Conservation (phyloP, 495 filamentous ascomycete species). For the Chlorociboria aeruginascens region DNA sequence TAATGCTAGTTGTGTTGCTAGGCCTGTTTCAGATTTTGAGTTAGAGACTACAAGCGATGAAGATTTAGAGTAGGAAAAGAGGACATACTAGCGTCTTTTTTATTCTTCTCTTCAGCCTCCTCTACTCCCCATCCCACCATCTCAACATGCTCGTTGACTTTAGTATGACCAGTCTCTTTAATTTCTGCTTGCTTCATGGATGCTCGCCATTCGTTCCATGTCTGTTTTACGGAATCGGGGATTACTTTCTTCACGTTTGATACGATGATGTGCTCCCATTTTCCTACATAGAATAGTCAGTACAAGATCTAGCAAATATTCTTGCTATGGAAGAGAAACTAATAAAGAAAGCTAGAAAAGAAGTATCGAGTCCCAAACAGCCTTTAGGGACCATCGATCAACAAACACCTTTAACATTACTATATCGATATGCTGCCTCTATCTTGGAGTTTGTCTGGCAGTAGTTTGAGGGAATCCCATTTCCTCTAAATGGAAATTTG, state of each 20-base stretch:
- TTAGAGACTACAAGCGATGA: not conserved
- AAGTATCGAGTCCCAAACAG: no score
- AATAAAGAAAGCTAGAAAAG: not conserved
- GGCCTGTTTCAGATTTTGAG: constrained; percentile 20
- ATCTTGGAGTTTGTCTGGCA: no score
- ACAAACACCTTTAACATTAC: no score
- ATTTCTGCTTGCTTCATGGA: constrained; percentile 24
- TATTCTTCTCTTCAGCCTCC: constrained; percentile 34
- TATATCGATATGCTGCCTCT: no score
- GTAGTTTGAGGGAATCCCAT: no score
- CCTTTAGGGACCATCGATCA: no score
- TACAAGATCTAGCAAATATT: not conserved
- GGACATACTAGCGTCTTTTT: constrained; percentile 41
- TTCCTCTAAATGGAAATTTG: no score
- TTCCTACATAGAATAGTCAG: constrained; percentile 24
- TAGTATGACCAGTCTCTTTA: constrained; percentile 19
- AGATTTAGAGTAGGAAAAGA: not conserved
- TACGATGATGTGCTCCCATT: constrained; percentile 37
- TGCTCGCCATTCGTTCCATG: constrained; percentile 29
- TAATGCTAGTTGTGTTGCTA: constrained; percentile 74
- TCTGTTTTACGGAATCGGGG: constrained; percentile 33
- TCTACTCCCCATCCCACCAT: constrained; percentile 39
- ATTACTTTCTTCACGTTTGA: constrained; percentile 35
- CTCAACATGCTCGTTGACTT: constrained; percentile 26
- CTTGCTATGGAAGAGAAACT: not conserved